A percentile compares a stretch with the other conserved stretches of the same genome.
These are phyloP conservation scores for Plasmodium berghei DNA, from an alignment of 169 alveolate genomes.

Conservation along the genomic window DNA sequence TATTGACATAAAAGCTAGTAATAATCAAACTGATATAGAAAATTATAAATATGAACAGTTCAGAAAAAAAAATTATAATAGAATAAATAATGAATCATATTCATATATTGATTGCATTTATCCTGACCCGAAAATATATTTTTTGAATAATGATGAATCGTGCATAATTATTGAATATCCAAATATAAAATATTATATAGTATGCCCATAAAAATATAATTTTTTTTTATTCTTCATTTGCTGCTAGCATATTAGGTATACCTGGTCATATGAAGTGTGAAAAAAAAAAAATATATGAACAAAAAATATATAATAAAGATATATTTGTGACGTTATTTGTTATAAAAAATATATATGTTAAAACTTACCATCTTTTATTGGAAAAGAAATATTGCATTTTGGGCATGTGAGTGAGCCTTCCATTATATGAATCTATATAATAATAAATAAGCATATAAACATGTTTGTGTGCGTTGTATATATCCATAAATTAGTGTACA, in stretches of 20 bases:
- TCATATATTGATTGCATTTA: slow-evolving; percentile 6
- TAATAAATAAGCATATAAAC: not conserved
- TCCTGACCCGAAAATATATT: slow-evolving; percentile 59
- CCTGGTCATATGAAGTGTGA: slow-evolving; percentile 17
- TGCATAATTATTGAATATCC: slow-evolving; percentile 70
- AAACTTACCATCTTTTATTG: slow-evolving; percentile 81
- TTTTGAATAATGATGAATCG: slow-evolving; percentile 52
- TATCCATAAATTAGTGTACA: not conserved
- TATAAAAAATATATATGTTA: not conserved
- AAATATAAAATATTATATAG: slow-evolving; percentile 50
- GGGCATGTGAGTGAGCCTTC: slow-evolving; percentile 85
- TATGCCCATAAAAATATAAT: slow-evolving; percentile 26
- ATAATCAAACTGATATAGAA: not conserved
- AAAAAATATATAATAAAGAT: slow-evolving; percentile 74
- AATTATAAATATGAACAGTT: slow-evolving; percentile 6
- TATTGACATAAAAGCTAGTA: not conserved
- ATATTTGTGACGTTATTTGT: not conserved
- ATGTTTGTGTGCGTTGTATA: not conserved
- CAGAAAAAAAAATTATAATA: slow-evolving; percentile 5
- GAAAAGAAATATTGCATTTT: slow-evolving; percentile 78
- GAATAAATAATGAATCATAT: slow-evolving; percentile 14
- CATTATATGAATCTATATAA: slow-evolving; percentile 81
- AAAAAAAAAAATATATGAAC: slow-evolving; percentile 18
- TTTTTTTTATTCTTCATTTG: slow-evolving; percentile 37
- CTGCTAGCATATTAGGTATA: slow-evolving; percentile 72